A percentile compares a stretch with the other conserved stretches of the same genome.
Conservation (phyloP, 306 rosid species). For the Pyrus bretschneideri region DNA sequence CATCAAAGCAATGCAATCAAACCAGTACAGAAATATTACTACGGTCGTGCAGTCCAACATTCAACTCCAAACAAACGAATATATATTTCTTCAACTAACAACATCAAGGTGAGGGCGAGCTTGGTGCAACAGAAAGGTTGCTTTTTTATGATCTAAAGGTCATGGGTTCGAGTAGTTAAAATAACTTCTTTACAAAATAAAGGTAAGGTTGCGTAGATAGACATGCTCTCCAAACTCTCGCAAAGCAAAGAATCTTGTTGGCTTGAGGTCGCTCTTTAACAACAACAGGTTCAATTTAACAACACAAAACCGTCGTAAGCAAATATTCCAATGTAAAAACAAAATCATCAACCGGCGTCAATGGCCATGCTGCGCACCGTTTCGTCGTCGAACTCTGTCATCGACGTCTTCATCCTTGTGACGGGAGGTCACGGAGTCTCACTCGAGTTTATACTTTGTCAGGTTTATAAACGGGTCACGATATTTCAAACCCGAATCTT, state of each 20-base stretch:
- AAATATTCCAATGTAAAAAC: neutral
- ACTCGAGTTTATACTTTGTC: neutral
- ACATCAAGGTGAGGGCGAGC: neutral
- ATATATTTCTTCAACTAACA: neutral
- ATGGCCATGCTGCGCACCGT: conserved; percentile 71
- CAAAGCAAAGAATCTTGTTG: fast-evolving
- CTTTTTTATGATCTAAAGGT: no score
- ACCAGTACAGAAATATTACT: neutral
- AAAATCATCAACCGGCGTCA: conserved; percentile 30
- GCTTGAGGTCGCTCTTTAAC: no score
- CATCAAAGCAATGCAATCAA: neutral
- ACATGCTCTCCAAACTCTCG: fast-evolving
- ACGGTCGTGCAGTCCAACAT: neutral
- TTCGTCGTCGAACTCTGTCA: conserved; percentile 67
- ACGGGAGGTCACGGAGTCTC: neutral
- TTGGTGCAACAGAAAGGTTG: no score
- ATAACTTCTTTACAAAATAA: no score
- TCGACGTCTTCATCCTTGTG: conserved; percentile 33
- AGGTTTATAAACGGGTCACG: no score
- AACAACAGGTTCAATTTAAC: neutral
- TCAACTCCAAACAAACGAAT: neutral
- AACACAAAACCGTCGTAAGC: neutral
- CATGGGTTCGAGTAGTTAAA: no score
- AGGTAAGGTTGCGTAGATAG: fast-evolving
- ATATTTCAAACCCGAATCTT: no score